phyloP scores from a whole-genome alignment of 73 alveolate genomes.

The Symbiodinium pilosum region DNA sequence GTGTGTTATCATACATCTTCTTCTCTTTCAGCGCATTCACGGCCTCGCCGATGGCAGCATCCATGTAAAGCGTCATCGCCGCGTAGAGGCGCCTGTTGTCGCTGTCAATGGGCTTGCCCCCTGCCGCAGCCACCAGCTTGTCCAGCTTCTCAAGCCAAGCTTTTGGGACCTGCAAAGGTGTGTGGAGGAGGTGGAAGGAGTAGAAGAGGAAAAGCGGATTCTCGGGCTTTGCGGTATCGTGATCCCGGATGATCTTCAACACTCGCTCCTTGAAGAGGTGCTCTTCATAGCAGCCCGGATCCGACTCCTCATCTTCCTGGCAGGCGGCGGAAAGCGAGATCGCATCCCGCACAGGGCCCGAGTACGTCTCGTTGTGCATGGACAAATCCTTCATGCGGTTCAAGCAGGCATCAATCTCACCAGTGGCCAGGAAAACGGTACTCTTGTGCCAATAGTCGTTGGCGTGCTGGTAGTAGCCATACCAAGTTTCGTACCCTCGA shows the following conservation, averaged over 20 bases:
- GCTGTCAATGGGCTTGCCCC: not conserved
- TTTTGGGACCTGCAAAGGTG: constrained; percentile 1
- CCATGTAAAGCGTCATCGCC: constrained; percentile 32
- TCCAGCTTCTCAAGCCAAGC: not conserved
- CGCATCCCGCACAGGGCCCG: constrained; percentile 57
- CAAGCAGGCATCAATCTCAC: constrained; percentile 39
- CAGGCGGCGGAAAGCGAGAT: constrained; percentile 2
- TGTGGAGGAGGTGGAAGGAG: not conserved
- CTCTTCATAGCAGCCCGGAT: constrained; percentile 10
- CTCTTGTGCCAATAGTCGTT: constrained; percentile 83
- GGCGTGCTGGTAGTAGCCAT: constrained; percentile 36
- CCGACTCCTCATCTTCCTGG: constrained; percentile 14
- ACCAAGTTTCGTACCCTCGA: constrained; percentile 64
- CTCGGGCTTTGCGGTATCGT: not conserved
- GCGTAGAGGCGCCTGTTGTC: not conserved
- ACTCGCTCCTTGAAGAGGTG: constrained; percentile 18
- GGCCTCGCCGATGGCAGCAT: not conserved
- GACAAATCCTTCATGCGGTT: constrained; percentile 42
- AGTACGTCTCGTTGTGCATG: constrained; percentile 64
- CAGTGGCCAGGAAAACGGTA: not conserved
- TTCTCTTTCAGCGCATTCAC: not conserved
- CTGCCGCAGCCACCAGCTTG: not conserved
- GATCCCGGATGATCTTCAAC: constrained; percentile 1
- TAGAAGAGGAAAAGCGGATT: not conserved
- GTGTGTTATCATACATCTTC: constrained; percentile 46